Evolutionary conservation across 1,284 basidiomycete genomes (phyloP).

Genomic region (Bjerkandera adusta): DNA sequence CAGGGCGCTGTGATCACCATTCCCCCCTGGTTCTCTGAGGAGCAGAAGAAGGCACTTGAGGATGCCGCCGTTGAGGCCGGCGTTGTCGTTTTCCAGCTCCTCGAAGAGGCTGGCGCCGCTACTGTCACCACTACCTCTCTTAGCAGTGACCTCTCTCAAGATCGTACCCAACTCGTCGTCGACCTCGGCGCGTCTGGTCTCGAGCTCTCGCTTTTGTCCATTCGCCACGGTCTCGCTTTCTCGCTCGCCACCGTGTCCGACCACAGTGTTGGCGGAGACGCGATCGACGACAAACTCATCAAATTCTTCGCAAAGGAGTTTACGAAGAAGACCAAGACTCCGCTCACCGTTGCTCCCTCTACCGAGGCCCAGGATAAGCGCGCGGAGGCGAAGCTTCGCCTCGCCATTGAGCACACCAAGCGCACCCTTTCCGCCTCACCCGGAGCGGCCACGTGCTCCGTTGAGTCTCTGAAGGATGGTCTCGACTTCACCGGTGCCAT

Average conservation of each 20-base stretch:
- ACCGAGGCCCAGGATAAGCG: slow-evolving; percentile 70
- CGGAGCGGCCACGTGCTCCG: slow-evolving; percentile 85
- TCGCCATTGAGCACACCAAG: slow-evolving; percentile 95
- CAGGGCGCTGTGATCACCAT: slow-evolving; percentile 85
- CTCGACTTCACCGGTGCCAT: slow-evolving; percentile 91
- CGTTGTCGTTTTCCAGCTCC: slow-evolving; percentile 79
- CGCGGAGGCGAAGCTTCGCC: slow-evolving; percentile 89
- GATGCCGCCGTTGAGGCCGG: slow-evolving; percentile 81
- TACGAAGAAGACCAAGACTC: slow-evolving; percentile 91
- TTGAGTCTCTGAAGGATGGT: slow-evolving; percentile 95
- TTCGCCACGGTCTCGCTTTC: slow-evolving; percentile 67
- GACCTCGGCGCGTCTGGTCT: slow-evolving; percentile 72
- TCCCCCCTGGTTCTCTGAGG: slow-evolving; percentile 73
- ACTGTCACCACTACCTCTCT: slow-evolving; percentile 54
- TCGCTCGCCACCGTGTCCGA: slow-evolving; percentile 49
- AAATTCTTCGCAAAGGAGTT: slow-evolving; percentile 96
- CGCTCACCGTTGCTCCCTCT: slow-evolving; percentile 64
- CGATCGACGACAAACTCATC: slow-evolving; percentile 83
- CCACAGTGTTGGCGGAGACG: slow-evolving; percentile 51
- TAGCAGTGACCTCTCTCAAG: slow-evolving; percentile 42
- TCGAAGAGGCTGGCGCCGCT: slow-evolving; percentile 85
- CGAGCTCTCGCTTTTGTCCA: slow-evolving; percentile 57
- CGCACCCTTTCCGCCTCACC: slow-evolving; percentile 88
- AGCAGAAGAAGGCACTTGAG: slow-evolving; percentile 71
- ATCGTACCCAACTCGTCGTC: slow-evolving; percentile 69